Evolutionary conservation across 2,329 filamentous ascomycete genomes (phyloP).

Genomic region (Coniella vitis): DNA sequence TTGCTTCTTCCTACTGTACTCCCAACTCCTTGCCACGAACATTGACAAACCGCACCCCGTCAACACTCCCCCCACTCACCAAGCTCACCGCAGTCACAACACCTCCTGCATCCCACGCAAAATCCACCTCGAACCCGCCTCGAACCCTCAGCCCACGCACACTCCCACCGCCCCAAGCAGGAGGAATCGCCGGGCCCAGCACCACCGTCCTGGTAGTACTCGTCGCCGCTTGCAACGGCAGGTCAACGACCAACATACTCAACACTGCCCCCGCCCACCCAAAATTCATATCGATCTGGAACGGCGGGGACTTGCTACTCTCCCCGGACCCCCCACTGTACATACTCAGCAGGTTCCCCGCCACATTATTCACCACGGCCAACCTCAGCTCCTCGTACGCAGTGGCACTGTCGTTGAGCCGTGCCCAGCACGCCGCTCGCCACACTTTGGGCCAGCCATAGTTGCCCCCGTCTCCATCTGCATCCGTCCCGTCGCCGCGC

Average conservation of each 20-base stretch:
- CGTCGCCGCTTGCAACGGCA: slow-evolving; percentile 25
- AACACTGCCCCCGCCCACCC: slow-evolving; percentile 43
- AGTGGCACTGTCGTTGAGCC: slow-evolving; percentile 41
- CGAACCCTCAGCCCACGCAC: slow-evolving; percentile 37
- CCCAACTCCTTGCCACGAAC: slow-evolving; percentile 12
- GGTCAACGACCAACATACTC: slow-evolving; percentile 45
- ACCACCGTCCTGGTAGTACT: slow-evolving; percentile 29
- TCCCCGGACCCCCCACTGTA: slow-evolving; percentile 32
- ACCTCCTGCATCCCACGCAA: slow-evolving; percentile 34
- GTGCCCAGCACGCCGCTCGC: slow-evolving; percentile 49
- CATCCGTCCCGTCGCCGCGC: slow-evolving; percentile 9
- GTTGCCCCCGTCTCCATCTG: slow-evolving; percentile 25
- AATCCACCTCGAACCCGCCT: slow-evolving; percentile 36
- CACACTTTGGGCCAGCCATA: slow-evolving; percentile 54
- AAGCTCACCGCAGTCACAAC: slow-evolving; percentile 22
- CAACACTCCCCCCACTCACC: slow-evolving; percentile 13
- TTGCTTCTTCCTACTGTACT: no score
- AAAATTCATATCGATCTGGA: slow-evolving; percentile 56
- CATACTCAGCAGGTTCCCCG: slow-evolving; percentile 43
- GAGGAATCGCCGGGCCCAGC: slow-evolving; percentile 41
- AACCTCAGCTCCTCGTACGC: slow-evolving; percentile 43
- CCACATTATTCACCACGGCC: slow-evolving; percentile 43
- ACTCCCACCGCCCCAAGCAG: slow-evolving; percentile 35
- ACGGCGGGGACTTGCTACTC: slow-evolving; percentile 38
- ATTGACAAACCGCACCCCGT: slow-evolving; percentile 16